Evolutionary conservation across 176 grass and related monocot genomes (phyloP), one percentile per base, ranked within the genome.

Genomic region (Zoysia pacifica): DNA sequence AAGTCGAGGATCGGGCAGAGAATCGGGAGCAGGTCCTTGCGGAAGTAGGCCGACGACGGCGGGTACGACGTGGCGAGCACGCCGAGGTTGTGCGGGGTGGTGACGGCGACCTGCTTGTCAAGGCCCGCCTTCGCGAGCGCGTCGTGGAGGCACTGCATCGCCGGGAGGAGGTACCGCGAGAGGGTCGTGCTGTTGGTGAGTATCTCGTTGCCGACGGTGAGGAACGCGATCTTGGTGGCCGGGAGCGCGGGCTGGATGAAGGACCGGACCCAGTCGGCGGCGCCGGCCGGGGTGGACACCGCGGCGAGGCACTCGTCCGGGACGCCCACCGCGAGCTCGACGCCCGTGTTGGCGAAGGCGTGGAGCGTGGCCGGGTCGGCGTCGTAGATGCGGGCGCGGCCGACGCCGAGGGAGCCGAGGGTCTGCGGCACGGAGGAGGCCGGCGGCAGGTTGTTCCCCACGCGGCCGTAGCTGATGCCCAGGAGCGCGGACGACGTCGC

Each of bases 141-240:
- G 44, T 82, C 86, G 42, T 89, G 83, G 13, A 94, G 73, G 62
- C 51, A 81, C 66, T 87, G 82, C 92, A 94, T 91, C 14, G 86
- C 92, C 3, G 86, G 92, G 73, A 94, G 86, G 14, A 93, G 85
- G 19, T 44, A 20, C 2, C 28, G 65, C 0, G 74, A 12, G 5
- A 76, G 72, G 48, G 82, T 19, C 5, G 87, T 77, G 85, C 68
- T 75, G 75, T 90, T 93, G 54, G 90, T 91, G 71, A 97, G 88
- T 62, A 93, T 87, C 87, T 93, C 93, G 79, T 93, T 97, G 37
- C 90, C 88, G 41, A 93, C 86, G 43, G 88, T 83, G 62, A 93
- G 81, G 67, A 84, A 72, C 69, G 78, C 51, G 67, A 93, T 89
- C 79, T 97, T 97, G 55, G 93, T 91, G 45, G 89, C 88, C 0